These are phyloP conservation scores for Boechera divaricarpa DNA, from an alignment of 345 rosid genomes.

Conservation along the genomic window DNA sequence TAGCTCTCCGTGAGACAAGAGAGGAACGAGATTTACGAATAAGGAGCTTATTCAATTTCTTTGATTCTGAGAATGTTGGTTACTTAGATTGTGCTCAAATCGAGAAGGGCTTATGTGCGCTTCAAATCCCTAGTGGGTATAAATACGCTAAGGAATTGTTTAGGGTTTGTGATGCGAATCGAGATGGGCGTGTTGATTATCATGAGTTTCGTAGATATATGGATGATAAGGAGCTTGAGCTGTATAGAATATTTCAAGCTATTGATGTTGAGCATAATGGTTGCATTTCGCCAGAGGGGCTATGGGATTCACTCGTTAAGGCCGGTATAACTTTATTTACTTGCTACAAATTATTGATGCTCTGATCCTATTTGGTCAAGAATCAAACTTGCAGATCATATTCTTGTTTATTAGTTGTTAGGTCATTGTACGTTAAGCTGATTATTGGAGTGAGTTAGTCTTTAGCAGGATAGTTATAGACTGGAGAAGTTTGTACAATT, in stretches of 20 bases:
- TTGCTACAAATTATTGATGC: background rate
- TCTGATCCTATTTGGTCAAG: background rate
- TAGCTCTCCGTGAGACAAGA: constrained; percentile 69
- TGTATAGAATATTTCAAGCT: constrained; percentile 70
- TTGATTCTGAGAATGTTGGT: constrained; percentile 57
- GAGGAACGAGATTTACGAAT: constrained; percentile 67
- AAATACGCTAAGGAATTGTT: constrained; percentile 72
- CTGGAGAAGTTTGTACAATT: background rate
- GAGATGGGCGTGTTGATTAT: constrained; percentile 71
- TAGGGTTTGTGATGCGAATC: constrained; percentile 66
- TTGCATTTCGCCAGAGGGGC: constrained; percentile 74
- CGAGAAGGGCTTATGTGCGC: constrained; percentile 63
- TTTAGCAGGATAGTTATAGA: background rate
- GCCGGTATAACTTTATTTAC: constrained; percentile 54
- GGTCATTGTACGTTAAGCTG: constrained; percentile 9
- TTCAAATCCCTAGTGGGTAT: constrained; percentile 68
- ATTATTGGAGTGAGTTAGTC: background rate
- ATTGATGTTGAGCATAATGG: constrained; percentile 81
- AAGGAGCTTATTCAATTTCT: constrained; percentile 61
- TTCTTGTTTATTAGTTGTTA: background rate
- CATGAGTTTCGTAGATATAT: constrained; percentile 72
- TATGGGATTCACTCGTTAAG: constrained; percentile 71
- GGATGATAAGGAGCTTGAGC: constrained; percentile 81
- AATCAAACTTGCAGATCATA: background rate
- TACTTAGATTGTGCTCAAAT: constrained; percentile 64